Conservation (phyloP, 805 yeast species). For the Priceomyces melissophilus region DNA sequence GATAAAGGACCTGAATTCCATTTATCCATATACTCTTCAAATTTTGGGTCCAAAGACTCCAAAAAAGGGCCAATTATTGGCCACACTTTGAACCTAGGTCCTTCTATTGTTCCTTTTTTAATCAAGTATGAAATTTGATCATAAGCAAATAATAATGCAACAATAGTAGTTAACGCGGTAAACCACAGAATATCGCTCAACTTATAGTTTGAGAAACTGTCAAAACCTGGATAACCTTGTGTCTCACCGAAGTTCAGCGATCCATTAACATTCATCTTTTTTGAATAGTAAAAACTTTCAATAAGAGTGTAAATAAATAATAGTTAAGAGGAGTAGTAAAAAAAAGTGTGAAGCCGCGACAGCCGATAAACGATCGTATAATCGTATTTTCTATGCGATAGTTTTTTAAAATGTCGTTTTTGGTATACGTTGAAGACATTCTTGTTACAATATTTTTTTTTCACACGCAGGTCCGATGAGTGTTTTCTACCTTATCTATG, state of each 20-base stretch:
- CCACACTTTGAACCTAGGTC: slow-evolving; percentile 85
- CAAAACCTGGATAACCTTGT: not conserved
- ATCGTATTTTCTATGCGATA: not conserved
- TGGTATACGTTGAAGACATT: too few relatives aligned
- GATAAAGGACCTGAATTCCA: slow-evolving; percentile 94
- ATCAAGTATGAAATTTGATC: slow-evolving; percentile 79
- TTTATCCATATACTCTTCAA: slow-evolving; percentile 86
- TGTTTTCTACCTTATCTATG: slow-evolving; percentile 14
- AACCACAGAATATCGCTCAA: slow-evolving; percentile 34
- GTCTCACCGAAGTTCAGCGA: not conserved
- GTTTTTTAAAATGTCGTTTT: not conserved
- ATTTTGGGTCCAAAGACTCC: slow-evolving; percentile 92
- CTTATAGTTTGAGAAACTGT: not conserved
- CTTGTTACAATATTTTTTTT: too few relatives aligned
- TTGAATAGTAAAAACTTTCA: not conserved
- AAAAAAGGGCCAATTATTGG: slow-evolving; percentile 96
- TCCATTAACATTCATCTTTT: slow-evolving; percentile 7
- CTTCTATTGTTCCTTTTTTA: slow-evolving; percentile 85
- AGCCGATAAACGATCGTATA: slow-evolving; percentile 5
- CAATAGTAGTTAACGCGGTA: slow-evolving; percentile 45
- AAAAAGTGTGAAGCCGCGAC: not conserved
- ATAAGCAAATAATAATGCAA: slow-evolving; percentile 51
- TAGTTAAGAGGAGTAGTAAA: not conserved
- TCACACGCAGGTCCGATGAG: too few relatives aligned
- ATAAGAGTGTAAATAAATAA: slow-evolving; percentile 1